A percentile compares a stretch with the other conserved stretches of the same genome.
Conservation (phyloP, 371 early-diverging fungal genomes). For the Syncephalastrum contaminatum region DNA sequence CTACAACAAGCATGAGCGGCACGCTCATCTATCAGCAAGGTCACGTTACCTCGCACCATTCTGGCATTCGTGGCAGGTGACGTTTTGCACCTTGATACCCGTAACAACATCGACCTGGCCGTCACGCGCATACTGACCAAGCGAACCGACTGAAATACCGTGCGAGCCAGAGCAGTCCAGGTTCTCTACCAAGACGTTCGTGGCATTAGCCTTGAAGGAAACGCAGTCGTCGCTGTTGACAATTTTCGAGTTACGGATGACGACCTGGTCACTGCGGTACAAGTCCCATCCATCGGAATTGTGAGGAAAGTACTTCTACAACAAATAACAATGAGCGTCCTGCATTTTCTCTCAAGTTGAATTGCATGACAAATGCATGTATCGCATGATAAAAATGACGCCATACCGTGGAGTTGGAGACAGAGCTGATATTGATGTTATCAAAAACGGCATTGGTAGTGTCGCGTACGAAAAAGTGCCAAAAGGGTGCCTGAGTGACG, state of each 20-base stretch:
- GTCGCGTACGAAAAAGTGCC: constrained; percentile 19
- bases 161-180: constrained; percentile 28
- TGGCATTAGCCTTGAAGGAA: constrained; percentile 19
- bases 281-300: constrained; percentile 23
- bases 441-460: constrained; percentile 8
- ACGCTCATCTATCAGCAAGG: neutral
- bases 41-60: constrained; percentile 20
- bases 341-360: too few species aligned
- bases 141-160: constrained; percentile 26
- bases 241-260: constrained; percentile 16
- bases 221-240: constrained; percentile 28
- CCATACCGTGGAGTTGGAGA: constrained; percentile 18
- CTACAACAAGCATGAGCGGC: neutral
- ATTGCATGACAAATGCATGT: neutral
- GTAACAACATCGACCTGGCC: constrained; percentile 19
- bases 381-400: neutral
- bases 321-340: neutral
- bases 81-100: constrained; percentile 16
- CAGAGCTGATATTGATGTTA: constrained; percentile 11
- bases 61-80: constrained; percentile 19
- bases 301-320: neutral
- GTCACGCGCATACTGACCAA: constrained; percentile 20
- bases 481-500: constrained; percentile 16
- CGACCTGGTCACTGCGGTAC: constrained; percentile 10
- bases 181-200: constrained; percentile 18